Conservation (phyloP, 129 eudicot species). For the Escallonia rubra region DNA sequence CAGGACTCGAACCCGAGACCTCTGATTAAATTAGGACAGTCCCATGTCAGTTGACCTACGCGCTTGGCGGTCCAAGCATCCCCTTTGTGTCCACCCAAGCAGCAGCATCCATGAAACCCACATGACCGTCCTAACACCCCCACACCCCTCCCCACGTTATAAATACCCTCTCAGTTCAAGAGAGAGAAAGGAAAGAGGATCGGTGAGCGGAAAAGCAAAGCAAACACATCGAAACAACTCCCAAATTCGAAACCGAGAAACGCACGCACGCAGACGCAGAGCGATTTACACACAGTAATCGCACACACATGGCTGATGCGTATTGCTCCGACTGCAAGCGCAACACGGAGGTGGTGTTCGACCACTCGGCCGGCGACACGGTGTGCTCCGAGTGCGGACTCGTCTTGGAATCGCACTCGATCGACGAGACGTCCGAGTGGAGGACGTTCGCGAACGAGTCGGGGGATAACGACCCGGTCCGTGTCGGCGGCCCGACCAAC, state of each 20-base stretch:
- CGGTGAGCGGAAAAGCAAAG: too few relatives aligned
- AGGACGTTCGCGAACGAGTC: slow-evolving; percentile 50
- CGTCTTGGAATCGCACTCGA: slow-evolving; percentile 47
- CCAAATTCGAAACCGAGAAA: background rate
- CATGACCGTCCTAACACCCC: too few relatives aligned
- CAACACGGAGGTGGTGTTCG: slow-evolving; percentile 51
- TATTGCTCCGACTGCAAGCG: slow-evolving; percentile 48
- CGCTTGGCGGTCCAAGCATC: too few relatives aligned
- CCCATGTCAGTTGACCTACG: too few relatives aligned
- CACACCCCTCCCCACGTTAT: background rate
- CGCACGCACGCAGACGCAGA: background rate
- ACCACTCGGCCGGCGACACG: slow-evolving; percentile 48
- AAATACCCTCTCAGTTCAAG: background rate
- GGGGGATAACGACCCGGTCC: slow-evolving; percentile 46
- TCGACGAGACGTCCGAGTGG: slow-evolving; percentile 63
- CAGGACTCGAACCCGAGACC: too few relatives aligned
- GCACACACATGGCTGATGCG: slow-evolving; percentile 36
- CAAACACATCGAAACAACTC: background rate
- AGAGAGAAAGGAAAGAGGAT: too few relatives aligned
- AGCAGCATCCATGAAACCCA: too few relatives aligned
- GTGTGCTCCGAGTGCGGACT: slow-evolving; percentile 58
- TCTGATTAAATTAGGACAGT: too few relatives aligned
- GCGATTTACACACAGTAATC: background rate
- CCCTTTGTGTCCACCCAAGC: too few relatives aligned
- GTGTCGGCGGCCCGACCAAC: slow-evolving; percentile 51